Conservation (phyloP, 2,329 filamentous ascomycete genomes). For the Ophiosphaerella korrae region DNA sequence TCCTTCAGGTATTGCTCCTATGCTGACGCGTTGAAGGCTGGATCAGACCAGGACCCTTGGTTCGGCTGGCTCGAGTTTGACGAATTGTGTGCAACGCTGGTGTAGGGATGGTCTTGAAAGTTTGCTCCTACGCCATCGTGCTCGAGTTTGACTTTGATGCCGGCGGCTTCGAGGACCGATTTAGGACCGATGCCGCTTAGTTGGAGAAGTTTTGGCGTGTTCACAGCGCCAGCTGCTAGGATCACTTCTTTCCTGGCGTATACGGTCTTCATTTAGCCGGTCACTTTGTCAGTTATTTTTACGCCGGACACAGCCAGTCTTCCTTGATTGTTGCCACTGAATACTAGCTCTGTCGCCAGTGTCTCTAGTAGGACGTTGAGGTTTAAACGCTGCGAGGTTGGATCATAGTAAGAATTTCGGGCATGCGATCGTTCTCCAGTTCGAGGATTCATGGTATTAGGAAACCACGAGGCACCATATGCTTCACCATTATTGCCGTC, state of each 20-base stretch:
- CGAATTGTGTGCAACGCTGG: slow-evolving; percentile 9
- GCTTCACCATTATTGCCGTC: slow-evolving; percentile 11
- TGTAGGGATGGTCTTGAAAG: slow-evolving; percentile 24
- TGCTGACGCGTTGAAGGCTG: slow-evolving; percentile 28
- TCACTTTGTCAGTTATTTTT: slow-evolving; percentile 1
- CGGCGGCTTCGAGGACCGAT: slow-evolving; percentile 6
- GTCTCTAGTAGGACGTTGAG: slow-evolving; percentile 14
- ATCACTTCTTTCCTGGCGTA: slow-evolving; percentile 55
- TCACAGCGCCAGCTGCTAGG: slow-evolving; percentile 60
- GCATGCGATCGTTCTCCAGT: slow-evolving; percentile 11
- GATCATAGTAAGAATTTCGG: slow-evolving; percentile 18
- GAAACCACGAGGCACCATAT: slow-evolving; percentile 32
- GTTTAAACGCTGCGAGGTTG: slow-evolving; percentile 5
- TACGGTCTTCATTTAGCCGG: neutral
- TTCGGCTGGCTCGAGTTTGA: slow-evolving; percentile 4
- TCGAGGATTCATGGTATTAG: slow-evolving; percentile 15
- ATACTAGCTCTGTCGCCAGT: slow-evolving; percentile 14
- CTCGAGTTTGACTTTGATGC: slow-evolving; percentile 12
- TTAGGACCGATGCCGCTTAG: slow-evolving; percentile 61
- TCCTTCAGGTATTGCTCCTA: slow-evolving; percentile 24
- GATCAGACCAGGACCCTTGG: slow-evolving; percentile 14
- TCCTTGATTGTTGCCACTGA: neutral
- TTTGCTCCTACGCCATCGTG: slow-evolving; percentile 24
- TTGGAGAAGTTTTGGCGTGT: slow-evolving; percentile 66
- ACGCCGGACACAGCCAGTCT: slow-evolving; percentile 15